phyloP scores from a whole-genome alignment of 2,329 filamentous ascomycete genomes.

The Fusarium camptoceras region DNA sequence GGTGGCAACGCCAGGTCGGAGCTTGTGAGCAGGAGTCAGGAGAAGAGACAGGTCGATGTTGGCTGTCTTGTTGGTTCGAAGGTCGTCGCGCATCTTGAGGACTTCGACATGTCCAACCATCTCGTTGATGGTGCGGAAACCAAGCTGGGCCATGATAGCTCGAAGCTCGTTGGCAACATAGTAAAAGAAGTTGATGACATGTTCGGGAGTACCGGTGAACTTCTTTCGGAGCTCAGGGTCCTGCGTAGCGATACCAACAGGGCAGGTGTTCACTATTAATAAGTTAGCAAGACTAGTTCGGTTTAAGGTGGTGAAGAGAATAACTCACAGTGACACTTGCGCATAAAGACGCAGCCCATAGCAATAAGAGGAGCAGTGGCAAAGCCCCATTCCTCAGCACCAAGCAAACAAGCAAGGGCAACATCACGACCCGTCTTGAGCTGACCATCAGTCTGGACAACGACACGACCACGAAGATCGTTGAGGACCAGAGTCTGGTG shows the following conservation, averaged over 20 bases:
- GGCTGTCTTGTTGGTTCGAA: constrained; percentile 87
- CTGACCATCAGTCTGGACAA: constrained; percentile 96
- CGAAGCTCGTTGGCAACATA: constrained; percentile 96
- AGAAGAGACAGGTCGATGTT: constrained; percentile 95
- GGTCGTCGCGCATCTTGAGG: constrained; percentile 86
- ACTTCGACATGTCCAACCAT: constrained; percentile 95
- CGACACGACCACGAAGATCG: constrained; percentile 92
- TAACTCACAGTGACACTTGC: constrained; percentile 70
- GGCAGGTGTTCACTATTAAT: constrained; percentile 73
- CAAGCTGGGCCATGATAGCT: constrained; percentile 95
- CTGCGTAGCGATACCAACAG: constrained; percentile 94
- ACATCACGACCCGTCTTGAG: constrained; percentile 92
- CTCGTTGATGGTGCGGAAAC: constrained; percentile 95
- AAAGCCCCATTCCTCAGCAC: constrained; percentile 98
- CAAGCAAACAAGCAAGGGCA: constrained; percentile 92
- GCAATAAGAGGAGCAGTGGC: constrained; percentile 94
- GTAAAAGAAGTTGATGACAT: constrained; percentile 99
- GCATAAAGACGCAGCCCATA: constrained; percentile 97
- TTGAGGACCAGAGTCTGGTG: constrained; percentile 97
- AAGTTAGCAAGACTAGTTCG: too few relatives aligned
- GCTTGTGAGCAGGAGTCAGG: constrained; percentile 93
- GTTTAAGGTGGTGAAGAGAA: too few relatives aligned
- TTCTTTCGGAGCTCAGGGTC: constrained; percentile 95
- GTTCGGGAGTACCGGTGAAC: constrained; percentile 91
- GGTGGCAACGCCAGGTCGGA: constrained; percentile 92